phyloP scores from a whole-genome alignment of 2,329 filamentous ascomycete species.

The Penicillium janthinellum region DNA sequence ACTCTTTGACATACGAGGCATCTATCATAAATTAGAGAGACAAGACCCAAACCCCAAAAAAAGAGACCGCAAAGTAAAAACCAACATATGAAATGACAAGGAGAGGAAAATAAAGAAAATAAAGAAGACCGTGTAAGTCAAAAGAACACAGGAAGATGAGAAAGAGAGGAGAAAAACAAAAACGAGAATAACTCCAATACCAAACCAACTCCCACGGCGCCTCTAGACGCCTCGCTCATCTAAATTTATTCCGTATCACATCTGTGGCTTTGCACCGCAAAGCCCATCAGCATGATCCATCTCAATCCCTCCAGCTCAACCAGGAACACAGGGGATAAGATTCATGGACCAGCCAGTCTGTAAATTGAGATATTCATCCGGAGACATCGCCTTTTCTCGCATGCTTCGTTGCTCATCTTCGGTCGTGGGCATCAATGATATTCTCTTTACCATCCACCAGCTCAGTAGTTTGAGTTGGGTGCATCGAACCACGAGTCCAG shows the following conservation, averaged over 20 bases:
- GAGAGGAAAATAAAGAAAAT: not conserved
- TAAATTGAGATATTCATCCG: not conserved
- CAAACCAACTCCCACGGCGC: slow-evolving; percentile 5
- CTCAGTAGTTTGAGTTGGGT: not conserved
- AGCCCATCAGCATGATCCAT: slow-evolving; percentile 15
- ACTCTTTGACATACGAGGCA: slow-evolving; percentile 11
- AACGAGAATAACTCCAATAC: not conserved
- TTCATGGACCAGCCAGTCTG: slow-evolving; percentile 9
- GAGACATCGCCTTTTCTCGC: not conserved
- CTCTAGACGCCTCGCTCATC: slow-evolving; percentile 3
- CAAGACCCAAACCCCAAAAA: slow-evolving; percentile 6
- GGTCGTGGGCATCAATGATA: not conserved
- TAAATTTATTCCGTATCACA: slow-evolving; percentile 4
- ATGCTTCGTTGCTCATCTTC: slow-evolving; percentile 6
- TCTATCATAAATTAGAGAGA: slow-evolving; percentile 8
- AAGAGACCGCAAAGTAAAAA: not conserved
- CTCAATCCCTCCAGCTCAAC: not conserved
- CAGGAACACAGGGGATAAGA: not conserved
- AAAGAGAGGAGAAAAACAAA: not conserved
- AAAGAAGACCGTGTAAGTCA: not conserved
- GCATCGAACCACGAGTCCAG: slow-evolving; percentile 12
- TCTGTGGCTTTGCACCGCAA: slow-evolving; percentile 8
- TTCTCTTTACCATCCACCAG: not conserved
- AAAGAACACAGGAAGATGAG: not conserved
- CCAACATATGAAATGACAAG: not conserved